A percentile compares a stretch with the other conserved stretches of the same genome.
These are phyloP conservation scores for Beauveria sp. DNA, from an alignment of 2,329 filamentous ascomycete species.

Conservation along the genomic window DNA sequence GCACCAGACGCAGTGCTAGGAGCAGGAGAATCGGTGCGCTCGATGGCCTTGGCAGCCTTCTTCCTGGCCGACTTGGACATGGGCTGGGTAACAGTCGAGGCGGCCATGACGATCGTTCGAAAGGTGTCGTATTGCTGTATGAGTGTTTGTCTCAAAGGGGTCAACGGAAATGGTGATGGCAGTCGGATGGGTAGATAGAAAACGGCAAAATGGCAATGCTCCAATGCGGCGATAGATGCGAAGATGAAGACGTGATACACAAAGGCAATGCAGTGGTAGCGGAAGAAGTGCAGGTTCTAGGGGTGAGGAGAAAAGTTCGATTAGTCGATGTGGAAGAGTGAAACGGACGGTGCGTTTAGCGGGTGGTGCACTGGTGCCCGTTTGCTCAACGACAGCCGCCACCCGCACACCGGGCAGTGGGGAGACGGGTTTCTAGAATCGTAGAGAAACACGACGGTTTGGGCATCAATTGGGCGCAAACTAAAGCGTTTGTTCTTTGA, in stretches of 20 bases:
- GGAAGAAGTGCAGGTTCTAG: neutral
- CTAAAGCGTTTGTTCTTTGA: neutral
- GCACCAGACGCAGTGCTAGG: constrained; percentile 38
- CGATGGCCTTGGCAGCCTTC: constrained; percentile 46
- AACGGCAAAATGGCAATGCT: neutral
- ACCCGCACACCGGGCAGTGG: neutral
- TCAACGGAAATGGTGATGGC: neutral
- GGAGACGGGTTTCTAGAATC: constrained; percentile 16
- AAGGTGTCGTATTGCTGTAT: neutral
- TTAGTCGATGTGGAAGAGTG: constrained; percentile 8
- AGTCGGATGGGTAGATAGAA: neutral
- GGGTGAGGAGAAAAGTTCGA: constrained; percentile 3
- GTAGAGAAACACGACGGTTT: constrained; percentile 18
- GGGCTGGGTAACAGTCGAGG: constrained; percentile 45
- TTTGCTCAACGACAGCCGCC: constrained; percentile 9
- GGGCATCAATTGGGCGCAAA: constrained; percentile 7
- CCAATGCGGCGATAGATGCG: neutral
- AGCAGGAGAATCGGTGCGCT: constrained; percentile 48
- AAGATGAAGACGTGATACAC: constrained; percentile 9
- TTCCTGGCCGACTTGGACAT: constrained; percentile 65
- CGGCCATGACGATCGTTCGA: constrained; percentile 43
- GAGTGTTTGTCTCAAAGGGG: constrained; percentile 2
- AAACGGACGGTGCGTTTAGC: neutral
- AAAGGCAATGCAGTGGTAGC: constrained; percentile 12
- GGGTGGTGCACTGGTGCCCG: constrained; percentile 3